Conservation (phyloP, 768 basidiomycete genomes). For the Hortiboletus campestris region DNA sequence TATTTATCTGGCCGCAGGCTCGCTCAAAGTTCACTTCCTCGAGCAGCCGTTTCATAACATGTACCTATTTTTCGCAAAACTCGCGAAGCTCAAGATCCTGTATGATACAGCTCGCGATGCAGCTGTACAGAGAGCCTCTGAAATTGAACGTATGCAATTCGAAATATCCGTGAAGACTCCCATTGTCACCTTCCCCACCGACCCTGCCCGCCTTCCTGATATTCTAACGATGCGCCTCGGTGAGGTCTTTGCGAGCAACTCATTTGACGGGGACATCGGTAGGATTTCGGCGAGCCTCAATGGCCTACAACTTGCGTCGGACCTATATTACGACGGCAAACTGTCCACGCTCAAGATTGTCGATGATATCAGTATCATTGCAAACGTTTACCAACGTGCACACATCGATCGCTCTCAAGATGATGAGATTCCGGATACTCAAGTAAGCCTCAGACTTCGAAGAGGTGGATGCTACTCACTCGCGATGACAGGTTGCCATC, state of each 20-base stretch:
- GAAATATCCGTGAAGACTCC: conserved; percentile 89
- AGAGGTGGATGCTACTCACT: conserved; percentile 2
- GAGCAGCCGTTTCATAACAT: conserved; percentile 90
- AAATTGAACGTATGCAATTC: conserved; percentile 92
- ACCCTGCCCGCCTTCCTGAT: conserved; percentile 60
- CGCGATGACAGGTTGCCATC: conserved; percentile 53
- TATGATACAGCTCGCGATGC: conserved; percentile 94
- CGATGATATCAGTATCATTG: conserved; percentile 78
- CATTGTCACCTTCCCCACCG: conserved; percentile 83
- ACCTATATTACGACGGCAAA: conserved; percentile 48
- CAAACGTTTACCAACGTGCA: conserved; percentile 63
- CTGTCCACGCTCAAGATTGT: conserved; percentile 76
- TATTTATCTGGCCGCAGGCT: conserved; percentile 80
- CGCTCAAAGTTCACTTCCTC: conserved; percentile 84
- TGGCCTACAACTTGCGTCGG: conserved; percentile 83
- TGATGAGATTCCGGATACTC: conserved; percentile 62
- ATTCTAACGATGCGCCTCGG: conserved; percentile 80
- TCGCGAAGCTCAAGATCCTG: conserved; percentile 87
- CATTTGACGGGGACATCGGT: conserved; percentile 53
- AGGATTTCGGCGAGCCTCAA: conserved; percentile 72
- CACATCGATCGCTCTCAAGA: conserved; percentile 53
- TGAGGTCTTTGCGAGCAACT: conserved; percentile 81
- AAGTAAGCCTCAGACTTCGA: conserved; percentile 46
- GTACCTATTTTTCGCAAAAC: conserved; percentile 76
- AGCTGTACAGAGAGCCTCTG: conserved; percentile 89